A percentile compares a stretch with the other conserved stretches of the same genome.
These are phyloP conservation scores for Phytophthora tentaculata DNA, from an alignment of 352 stramenopile genomes.

Conservation along the genomic window DNA sequence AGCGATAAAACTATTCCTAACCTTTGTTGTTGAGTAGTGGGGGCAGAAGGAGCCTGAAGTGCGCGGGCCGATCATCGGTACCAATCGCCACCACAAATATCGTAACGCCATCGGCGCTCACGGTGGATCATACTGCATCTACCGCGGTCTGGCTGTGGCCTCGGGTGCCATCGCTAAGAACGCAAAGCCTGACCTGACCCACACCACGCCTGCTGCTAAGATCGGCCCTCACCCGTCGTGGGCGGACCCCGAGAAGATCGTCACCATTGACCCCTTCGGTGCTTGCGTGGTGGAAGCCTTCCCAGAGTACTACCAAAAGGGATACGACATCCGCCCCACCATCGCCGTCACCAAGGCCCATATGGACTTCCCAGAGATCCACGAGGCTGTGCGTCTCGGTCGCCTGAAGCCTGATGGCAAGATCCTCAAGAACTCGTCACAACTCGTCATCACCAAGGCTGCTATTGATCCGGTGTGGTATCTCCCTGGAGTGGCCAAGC, in stretches of 20 bases:
- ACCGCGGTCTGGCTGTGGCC: constrained; percentile 95
- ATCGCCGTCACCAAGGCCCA: constrained; percentile 97
- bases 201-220: constrained; percentile 96
- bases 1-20: constrained; percentile 1
- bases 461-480: constrained; percentile 99
- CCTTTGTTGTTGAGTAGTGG: constrained; percentile 72
- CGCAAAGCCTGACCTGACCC: constrained; percentile 76
- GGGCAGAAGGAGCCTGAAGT: constrained; percentile 91
- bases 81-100: constrained; percentile 95
- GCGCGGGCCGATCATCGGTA: constrained; percentile 95
- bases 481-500: constrained; percentile 97
- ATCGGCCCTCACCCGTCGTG: constrained; percentile 97
- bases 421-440: constrained; percentile 91
- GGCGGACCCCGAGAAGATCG: constrained; percentile 95
- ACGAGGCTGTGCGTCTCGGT: constrained; percentile 93
- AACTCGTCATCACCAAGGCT: constrained; percentile 96
- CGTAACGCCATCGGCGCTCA: constrained; percentile 99
- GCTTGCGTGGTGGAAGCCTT: constrained; percentile 90
- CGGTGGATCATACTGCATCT: constrained; percentile 98
- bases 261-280: constrained; percentile 83
- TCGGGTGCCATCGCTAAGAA: constrained; percentile 77
- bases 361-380: constrained; percentile 99
- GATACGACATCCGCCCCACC: constrained; percentile 98
- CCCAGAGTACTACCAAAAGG: constrained; percentile 95
- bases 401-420: constrained; percentile 97